Evolutionary conservation across 2,329 filamentous ascomycete species (phyloP), one percentile per base, ranked within the genome.

Genomic region (Cylindrodendrum hubeiense): DNA sequence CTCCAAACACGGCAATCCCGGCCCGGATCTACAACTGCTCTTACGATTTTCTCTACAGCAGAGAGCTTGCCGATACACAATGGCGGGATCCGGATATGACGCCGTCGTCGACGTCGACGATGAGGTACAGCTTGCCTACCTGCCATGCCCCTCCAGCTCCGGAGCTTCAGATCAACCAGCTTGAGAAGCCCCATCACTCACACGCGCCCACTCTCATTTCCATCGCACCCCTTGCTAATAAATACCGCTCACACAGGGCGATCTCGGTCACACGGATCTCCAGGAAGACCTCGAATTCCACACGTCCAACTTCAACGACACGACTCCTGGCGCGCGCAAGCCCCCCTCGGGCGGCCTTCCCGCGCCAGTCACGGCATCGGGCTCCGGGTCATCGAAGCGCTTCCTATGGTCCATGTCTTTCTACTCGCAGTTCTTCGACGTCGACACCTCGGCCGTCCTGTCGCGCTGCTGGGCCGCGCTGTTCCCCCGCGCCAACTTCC

Each of bases 271-370:
- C 83, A 99, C 96, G 62, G 96, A 99, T 81, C 91, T 99, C 24
- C 94, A 98, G 85, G 95, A 98, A 81, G 96, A 98, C 82, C 94
- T 99, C 79, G 96, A 98, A 87, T 99, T 99, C 85, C 96, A 99
- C 86, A 93, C 90, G 77, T 98, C 95, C 71, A 89, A 93, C 84
- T 97, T 97, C 81, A 89, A 90, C 75, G 89, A 90, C 63, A 77
- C 85, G 77, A 75, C 85, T 71, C 76, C 79, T 17, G 80, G 83
- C 65, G 83, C 82, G 37, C 83, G 86, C 69, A 86, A 87, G 71
- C 82, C 79, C 60, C 75, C 79, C n/a, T 74, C 81, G 5, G 76
- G 67, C 4, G 83, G 89, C 15, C 88, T 90, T 2, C 89, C 88
- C 0, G 82, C 84, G 2, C 89, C 88, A 2, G 88, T 77, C 13